Evolutionary conservation across 2,329 filamentous ascomycete genomes (phyloP).

Genomic region (Fusarium buxicola): DNA sequence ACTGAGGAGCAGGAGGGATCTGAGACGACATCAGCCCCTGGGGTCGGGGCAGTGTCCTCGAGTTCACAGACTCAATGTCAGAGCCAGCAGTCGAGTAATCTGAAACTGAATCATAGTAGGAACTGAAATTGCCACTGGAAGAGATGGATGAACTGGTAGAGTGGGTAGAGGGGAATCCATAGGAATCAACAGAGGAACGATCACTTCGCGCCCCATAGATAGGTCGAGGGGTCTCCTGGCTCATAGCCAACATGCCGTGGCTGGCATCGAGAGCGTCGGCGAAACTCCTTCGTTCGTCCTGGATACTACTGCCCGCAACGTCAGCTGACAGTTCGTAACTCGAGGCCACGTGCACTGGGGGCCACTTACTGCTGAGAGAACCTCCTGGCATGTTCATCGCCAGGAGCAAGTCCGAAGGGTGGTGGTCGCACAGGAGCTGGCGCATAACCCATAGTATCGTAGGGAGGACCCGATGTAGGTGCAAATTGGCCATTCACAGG

Average conservation of each 20-base stretch:
- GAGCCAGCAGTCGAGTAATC: constrained; percentile 93
- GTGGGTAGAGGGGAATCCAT: constrained; percentile 88
- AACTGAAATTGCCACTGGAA: constrained; percentile 80
- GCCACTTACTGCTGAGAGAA: constrained; percentile 86
- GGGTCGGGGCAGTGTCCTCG: constrained; percentile 85
- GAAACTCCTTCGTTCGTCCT: constrained; percentile 74
- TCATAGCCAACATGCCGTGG: constrained; percentile 94
- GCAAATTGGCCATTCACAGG: constrained; percentile 74
- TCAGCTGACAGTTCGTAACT: constrained; percentile 13
- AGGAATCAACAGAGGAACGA: constrained; percentile 84
- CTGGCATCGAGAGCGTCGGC: constrained; percentile 92
- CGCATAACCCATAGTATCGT: constrained; percentile 82
- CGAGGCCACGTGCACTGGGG: constrained; percentile 37
- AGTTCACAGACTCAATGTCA: constrained; percentile 83
- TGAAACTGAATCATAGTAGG: constrained; percentile 89
- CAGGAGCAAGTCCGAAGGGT: constrained; percentile 67
- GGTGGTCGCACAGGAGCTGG: constrained; percentile 69
- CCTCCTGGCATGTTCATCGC: constrained; percentile 70
- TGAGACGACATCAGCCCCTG: constrained; percentile 70
- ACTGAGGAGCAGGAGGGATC: constrained; percentile 86
- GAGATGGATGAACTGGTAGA: constrained; percentile 93
- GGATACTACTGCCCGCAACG: constrained; percentile 37
- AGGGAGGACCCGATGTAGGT: constrained; percentile 72
- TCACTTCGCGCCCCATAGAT: constrained; percentile 80
- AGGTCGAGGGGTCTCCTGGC: constrained; percentile 92